A percentile compares a stretch with the other conserved stretches of the same genome.
phyloP scores from a whole-genome alignment of 2,329 filamentous ascomycete species.

The Fusarium foetens region DNA sequence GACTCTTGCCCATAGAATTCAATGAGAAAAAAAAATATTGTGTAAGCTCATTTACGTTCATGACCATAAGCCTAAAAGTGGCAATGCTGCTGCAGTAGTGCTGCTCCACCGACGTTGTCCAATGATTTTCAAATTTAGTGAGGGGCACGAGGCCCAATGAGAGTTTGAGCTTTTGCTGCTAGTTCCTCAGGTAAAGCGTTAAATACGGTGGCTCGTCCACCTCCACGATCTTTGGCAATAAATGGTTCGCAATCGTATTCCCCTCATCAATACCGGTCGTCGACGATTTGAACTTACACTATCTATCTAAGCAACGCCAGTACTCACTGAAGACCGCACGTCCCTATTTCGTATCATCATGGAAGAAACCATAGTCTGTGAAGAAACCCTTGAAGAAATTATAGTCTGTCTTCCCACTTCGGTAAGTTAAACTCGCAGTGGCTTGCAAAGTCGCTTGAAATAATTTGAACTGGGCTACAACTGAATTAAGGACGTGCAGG shows the following conservation, averaged over 20 bases:
- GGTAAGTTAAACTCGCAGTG: background rate
- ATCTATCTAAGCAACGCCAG: background rate
- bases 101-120: no score
- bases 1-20: no score
- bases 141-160: background rate
- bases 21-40: no score
- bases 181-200: background rate
- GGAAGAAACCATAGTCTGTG: background rate
- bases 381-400: background rate
- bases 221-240: background rate
- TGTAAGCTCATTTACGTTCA: no score
- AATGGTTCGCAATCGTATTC: background rate
- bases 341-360: background rate
- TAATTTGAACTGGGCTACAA: background rate
- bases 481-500: background rate
- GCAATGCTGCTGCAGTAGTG: no score
- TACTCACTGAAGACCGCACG: background rate
- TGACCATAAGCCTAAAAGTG: no score
- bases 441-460: background rate
- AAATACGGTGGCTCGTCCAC: background rate
- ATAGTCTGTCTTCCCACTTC: background rate
- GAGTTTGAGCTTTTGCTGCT: background rate
- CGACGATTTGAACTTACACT: background rate
- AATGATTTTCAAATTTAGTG: no score
- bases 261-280: background rate